phyloP scores from a whole-genome alignment of 768 basidiomycete genomes.

The Phaeolepiota aurea region DNA sequence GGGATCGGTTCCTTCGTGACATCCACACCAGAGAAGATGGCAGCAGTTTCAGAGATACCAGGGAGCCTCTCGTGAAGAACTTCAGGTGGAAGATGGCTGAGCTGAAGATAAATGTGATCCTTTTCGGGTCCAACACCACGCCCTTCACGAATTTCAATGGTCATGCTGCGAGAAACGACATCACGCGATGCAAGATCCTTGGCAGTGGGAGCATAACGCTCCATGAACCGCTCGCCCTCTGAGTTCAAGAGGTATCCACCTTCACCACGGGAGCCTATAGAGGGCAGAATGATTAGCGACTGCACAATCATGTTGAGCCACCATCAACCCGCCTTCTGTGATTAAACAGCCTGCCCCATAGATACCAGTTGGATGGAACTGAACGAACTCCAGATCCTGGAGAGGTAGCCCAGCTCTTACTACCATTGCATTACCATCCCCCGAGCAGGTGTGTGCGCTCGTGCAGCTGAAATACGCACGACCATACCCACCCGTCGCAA shows the following conservation, averaged over 20 bases:
- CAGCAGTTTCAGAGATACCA: slow-evolving; percentile 98
- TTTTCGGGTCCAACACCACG: slow-evolving; percentile 98
- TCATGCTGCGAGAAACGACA: slow-evolving; percentile 99
- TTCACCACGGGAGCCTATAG: slow-evolving; percentile 93
- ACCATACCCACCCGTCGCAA: slow-evolving; percentile 97
- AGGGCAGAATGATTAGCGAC: too few relatives aligned
- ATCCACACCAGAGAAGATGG: slow-evolving; percentile 98
- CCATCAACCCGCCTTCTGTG: slow-evolving; percentile 83
- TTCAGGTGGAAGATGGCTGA: slow-evolving; percentile 94
- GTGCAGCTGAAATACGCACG: slow-evolving; percentile 98
- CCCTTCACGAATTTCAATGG: slow-evolving; percentile 96
- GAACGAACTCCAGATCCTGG: slow-evolving; percentile 98
- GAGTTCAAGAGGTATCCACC: slow-evolving; percentile 98
- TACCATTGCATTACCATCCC: slow-evolving; percentile 99
- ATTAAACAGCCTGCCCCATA: slow-evolving; percentile 99
- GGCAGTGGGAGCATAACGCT: slow-evolving; percentile 97
- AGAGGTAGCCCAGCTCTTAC: slow-evolving; percentile 91
- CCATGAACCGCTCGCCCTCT: slow-evolving; percentile 99
- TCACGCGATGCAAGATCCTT: slow-evolving; percentile 99
- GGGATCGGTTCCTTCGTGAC: slow-evolving; percentile 99
- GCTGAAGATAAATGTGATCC: slow-evolving; percentile 94
- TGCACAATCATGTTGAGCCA: slow-evolving; percentile 2
- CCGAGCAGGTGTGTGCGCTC: slow-evolving; percentile 97
- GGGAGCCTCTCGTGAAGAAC: slow-evolving; percentile 94
- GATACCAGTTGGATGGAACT: slow-evolving; percentile 99